These are phyloP conservation scores for Venturia pyrina DNA, from an alignment of 2,329 filamentous ascomycete genomes.

Conservation along the genomic window DNA sequence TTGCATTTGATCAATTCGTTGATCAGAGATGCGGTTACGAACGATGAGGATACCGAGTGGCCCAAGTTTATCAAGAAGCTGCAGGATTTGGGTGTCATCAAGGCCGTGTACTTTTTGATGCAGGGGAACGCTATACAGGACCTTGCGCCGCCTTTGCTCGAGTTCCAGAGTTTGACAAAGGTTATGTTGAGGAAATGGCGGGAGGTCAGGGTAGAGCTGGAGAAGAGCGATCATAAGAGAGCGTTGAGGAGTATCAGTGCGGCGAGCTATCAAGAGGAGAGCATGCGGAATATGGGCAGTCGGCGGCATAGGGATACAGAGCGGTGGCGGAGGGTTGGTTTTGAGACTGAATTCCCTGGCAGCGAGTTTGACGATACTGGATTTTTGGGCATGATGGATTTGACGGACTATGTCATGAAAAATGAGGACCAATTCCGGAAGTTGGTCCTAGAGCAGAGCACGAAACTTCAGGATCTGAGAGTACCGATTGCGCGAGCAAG, in stretches of 20 bases:
- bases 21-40: constrained; percentile 81
- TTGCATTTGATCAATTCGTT: constrained; percentile 92
- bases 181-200: constrained; percentile 80
- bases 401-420: constrained; percentile 86
- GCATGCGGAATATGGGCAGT: constrained; percentile 36
- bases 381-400: constrained; percentile 93
- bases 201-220: constrained; percentile 72
- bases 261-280: constrained; percentile 48
- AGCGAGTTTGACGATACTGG: constrained; percentile 78
- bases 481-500: constrained; percentile 85
- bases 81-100: constrained; percentile 87
- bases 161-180: constrained; percentile 90
- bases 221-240: constrained; percentile 77
- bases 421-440: constrained; percentile 91
- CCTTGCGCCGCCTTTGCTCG: constrained; percentile 75
- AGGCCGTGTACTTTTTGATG: constrained; percentile 84
- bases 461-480: constrained; percentile 57
- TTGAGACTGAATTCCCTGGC: constrained; percentile 79
- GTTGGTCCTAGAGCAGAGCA: constrained; percentile 77
- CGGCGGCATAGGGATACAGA: constrained; percentile 65
- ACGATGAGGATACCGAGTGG: constrained; percentile 74
- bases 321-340: constrained; percentile 88
- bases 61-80: constrained; percentile 88
- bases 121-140: constrained; percentile 88
- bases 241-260: constrained; percentile 79